Evolutionary conservation across 163 green algal species (phyloP), one percentile per base, ranked within the genome.

Genomic region (Scenedesmus sp.): DNA sequence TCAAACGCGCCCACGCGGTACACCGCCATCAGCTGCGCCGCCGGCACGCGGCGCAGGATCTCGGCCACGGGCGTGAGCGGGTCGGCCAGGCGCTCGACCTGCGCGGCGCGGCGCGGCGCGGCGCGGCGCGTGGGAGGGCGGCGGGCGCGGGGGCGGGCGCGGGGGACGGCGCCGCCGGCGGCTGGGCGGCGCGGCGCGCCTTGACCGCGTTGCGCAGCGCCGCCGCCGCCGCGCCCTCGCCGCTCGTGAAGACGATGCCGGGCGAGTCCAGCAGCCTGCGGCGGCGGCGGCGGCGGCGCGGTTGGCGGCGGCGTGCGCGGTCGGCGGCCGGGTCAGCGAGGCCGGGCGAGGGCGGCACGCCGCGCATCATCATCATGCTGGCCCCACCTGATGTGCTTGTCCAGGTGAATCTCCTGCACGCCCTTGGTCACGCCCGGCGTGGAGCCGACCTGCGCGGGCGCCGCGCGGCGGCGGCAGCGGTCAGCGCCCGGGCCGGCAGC

Each of bases 331-430:
- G n/a, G n/a, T n/a, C n/a, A n/a, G n/a, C n/a, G n/a, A n/a, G n/a
- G n/a, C n/a, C n/a, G n/a, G n/a, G n/a, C n/a, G n/a, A n/a, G n/a
- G n/a, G n/a, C n/a, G n/a, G n/a, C n/a, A n/a, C n/a, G n/a, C n/a
- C n/a, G n/a, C n/a, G n/a, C n/a, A n/a, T n/a, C n/a, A n/a, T n/a
- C n/a, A n/a, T n/a, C n/a, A n/a, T n/a, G n/a, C n/a, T n/a, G n/a
- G n/a, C n/a, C n/a, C n/a, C n/a, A n/a, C n/a, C n/a, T 94, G 70
- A 99, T 93, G 75, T 97, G 87, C 78, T 95, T 96, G 91, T 99
- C 96, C 60, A 99, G 89, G 60, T 95, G 89, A 6, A 99, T 89
- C 83, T 98, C 92, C 87, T 99, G 96, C 20, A 96, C 85, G 11
- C 79, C 45, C 67, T 87, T 93, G 28, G 95, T 98, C 24, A 98